Evolutionary conservation across 345 rosid genomes (phyloP), one percentile per base, ranked within the genome.

Genomic region (Lumnitzera racemosa): DNA sequence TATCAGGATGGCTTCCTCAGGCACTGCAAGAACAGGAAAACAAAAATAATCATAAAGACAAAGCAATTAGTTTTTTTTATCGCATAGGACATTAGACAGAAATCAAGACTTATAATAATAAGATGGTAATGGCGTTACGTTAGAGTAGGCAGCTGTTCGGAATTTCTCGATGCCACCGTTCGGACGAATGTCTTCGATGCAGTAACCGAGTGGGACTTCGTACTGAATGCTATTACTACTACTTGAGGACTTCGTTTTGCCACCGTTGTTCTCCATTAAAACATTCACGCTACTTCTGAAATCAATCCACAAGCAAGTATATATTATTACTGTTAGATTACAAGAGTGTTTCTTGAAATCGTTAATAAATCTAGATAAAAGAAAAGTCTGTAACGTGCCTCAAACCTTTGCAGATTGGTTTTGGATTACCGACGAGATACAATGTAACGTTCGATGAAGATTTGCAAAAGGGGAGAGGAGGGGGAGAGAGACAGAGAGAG

Each of bases 131-230:
- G 36, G 6, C 54, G 43, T 46, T 73, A 83, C 91, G 87, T 86
- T 81, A 13, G 90, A 86, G 87, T 89, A 89, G 29, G 83, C 92
- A 81, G 92, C 88, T 50, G 88, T 86, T 71, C 81, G 77, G 88
- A 89, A 86, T 77, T 86, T 89, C 67, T 89, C 78, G 69, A 82
- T 77, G 71, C 96, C 96, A 67, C 92, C 96, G 83, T 59, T 67
- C 13, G 96, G 96, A 69, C 92, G 90, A 77, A 89, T 76, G 79
- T 89, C 90, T 86, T 89, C 96, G 76, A 86, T 86, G 85, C 80
- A 80, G 83, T 89, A 89, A 41, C 90, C 92, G 61, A 86, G 85
- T 24, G 96, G 92, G 55, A 64, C 83, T 82, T 89, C 96, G 87
- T 86, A 83, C 41, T 66, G 81, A 31, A 74, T 16, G 29, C 78